Conservation (phyloP, 2,329 filamentous ascomycete genomes). For the Aureobasidium sp. region DNA sequence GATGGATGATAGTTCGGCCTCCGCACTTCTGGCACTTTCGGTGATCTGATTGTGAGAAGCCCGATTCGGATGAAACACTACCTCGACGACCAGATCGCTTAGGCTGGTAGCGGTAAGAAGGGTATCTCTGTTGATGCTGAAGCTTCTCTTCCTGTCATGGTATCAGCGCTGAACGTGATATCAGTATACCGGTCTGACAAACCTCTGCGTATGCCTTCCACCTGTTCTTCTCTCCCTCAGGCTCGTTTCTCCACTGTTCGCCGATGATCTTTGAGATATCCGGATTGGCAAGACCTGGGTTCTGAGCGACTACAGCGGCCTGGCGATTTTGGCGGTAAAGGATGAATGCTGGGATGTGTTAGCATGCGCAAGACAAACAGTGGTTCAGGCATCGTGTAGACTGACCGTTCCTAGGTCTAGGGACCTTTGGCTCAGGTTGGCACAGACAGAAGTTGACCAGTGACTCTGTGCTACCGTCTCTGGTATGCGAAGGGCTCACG, state of each 20-base stretch:
- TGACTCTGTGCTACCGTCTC: slow-evolving; percentile 31
- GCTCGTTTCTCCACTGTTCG: slow-evolving; percentile 76
- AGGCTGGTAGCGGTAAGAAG: slow-evolving; percentile 90
- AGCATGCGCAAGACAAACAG: slow-evolving; percentile 24
- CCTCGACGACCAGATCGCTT: slow-evolving; percentile 45
- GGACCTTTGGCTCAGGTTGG: slow-evolving; percentile 63
- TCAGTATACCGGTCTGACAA: slow-evolving; percentile 17
- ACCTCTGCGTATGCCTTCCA: slow-evolving; percentile 88
- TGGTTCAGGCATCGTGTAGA: slow-evolving; percentile 18
- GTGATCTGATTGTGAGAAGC: slow-evolving; percentile 26
- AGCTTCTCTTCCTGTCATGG: slow-evolving; percentile 67
- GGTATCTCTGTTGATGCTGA: slow-evolving; percentile 81
- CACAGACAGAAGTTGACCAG: slow-evolving; percentile 55
- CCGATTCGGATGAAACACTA: slow-evolving; percentile 21
- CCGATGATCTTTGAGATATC: slow-evolving; percentile 98
- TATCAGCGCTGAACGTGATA: neutral
- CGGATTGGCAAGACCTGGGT: slow-evolving; percentile 88
- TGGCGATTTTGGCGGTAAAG: slow-evolving; percentile 93
- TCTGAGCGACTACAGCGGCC: slow-evolving; percentile 65
- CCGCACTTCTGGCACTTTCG: slow-evolving; percentile 61
- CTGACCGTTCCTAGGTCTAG: slow-evolving; percentile 62
- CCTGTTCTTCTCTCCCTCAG: slow-evolving; percentile 64
- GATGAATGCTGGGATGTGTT: slow-evolving; percentile 69
- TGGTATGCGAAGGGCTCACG: slow-evolving; percentile 21
- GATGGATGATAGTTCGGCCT: slow-evolving; percentile 50